A percentile compares a stretch with the other conserved stretches of the same genome.
Conservation (phyloP, 1,284 basidiomycete genomes). For the Ganoderma lucidum region DNA sequence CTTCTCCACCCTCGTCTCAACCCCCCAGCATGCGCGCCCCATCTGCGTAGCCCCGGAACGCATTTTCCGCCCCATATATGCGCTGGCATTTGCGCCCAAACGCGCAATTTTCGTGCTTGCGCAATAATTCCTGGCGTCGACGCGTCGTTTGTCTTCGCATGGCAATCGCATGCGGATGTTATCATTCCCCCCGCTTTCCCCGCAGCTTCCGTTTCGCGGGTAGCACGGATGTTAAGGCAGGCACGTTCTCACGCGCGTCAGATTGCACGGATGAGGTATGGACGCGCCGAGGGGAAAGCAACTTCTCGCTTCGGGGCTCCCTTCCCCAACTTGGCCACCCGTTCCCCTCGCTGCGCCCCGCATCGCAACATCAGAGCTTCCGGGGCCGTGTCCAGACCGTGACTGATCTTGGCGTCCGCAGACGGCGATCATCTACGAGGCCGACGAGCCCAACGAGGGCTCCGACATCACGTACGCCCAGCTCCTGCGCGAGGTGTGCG, state of each 20-base stretch:
- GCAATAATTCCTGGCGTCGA: background rate
- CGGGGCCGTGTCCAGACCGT: background rate
- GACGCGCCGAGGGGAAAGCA: background rate
- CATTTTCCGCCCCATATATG: constrained; percentile 9
- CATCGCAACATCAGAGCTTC: background rate
- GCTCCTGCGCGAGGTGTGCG: constrained; percentile 90
- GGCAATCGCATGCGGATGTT: background rate
- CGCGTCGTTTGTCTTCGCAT: background rate
- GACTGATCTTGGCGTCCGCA: constrained; percentile 31
- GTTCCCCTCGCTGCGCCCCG: background rate
- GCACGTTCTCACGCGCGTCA: constrained; percentile 2
- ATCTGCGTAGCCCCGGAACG: constrained; percentile 4
- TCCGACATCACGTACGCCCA: constrained; percentile 83
- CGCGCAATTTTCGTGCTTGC: background rate
- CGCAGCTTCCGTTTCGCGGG: background rate
- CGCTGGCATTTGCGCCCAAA: background rate
- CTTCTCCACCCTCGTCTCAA: constrained; percentile 16
- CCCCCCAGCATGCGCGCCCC: constrained; percentile 24
- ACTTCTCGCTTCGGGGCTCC: background rate
- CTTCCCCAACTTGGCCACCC: background rate
- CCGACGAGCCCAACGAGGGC: constrained; percentile 91
- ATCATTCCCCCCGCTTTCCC: background rate
- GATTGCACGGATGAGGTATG: constrained; percentile 1
- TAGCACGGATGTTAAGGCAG: background rate
- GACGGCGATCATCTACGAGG: constrained; percentile 98